Conservation (phyloP, 345 rosid species). For the Euphorbia pulcherrima region DNA sequence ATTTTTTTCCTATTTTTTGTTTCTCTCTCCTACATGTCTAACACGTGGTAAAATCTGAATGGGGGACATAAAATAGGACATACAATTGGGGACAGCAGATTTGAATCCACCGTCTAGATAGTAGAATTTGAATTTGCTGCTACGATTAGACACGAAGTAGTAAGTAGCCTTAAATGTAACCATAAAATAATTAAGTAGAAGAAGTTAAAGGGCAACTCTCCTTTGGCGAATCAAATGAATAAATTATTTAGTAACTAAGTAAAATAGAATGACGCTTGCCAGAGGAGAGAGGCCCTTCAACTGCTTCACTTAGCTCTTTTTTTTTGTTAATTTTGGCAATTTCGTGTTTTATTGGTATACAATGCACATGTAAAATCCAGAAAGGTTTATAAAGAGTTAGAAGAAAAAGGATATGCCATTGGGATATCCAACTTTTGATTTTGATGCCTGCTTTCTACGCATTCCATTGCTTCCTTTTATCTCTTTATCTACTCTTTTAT, state of each 20-base stretch:
- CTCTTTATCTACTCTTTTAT: not conserved
- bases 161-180: not conserved
- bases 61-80: no score
- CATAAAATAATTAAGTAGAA: conserved; percentile 37
- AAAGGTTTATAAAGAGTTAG: conserved; percentile 6
- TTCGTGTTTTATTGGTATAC: no score
- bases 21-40: no score
- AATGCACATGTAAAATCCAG: not conserved
- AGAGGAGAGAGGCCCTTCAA: conserved; percentile 61
- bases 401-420: conserved; percentile 45
- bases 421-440: conserved; percentile 35
- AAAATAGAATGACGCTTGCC: conserved; percentile 39
- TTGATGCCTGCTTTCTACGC: conserved; percentile 33
- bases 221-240: conserved; percentile 63
- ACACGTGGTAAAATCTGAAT: no score
- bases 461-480: conserved; percentile 22
- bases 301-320: conserved; percentile 43
- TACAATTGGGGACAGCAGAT: no score
- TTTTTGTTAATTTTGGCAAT: not conserved
- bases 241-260: no score
- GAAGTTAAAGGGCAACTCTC: conserved; percentile 90
- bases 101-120: no score
- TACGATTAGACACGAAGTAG: no score
- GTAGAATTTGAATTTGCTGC: no score
- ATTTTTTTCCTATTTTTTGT: no score